Evolutionary conservation across 2,329 filamentous ascomycete genomes (phyloP), one percentile per base, ranked within the genome.

Genomic region (Epichloe sibirici): DNA sequence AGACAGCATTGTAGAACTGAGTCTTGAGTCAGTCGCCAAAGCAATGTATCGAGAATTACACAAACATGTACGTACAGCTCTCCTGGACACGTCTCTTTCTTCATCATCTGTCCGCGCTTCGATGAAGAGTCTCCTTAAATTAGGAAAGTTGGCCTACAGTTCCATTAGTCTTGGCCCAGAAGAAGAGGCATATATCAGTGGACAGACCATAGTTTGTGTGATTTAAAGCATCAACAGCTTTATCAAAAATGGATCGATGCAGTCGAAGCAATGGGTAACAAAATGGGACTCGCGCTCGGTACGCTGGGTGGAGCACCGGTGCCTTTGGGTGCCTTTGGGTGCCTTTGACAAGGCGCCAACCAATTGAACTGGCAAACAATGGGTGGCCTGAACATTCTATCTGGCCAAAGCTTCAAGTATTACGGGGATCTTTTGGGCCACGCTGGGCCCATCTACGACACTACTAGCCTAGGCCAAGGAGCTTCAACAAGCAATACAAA

Each of bases 1-100:
- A 75, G 1, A 96, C 90, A 0, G 95, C 82, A 63, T 98, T 97
- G 71, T 98, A 98, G 68, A 98, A 98, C 93, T 95, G 62, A 7
- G 6, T 37, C 34, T 21, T 8, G 2, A 1, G 34, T 60, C 21
- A 60, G 54, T 7, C 23, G 23, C 44, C 7, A 53, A 13, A 28
- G 25, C n/a, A n/a, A 17, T 9, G 17, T n/a, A 9, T 31, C 13
- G 13, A 51, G 15, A 21, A 34, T 8, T 4, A 31, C 34, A 25
- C 34, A n/a, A 2, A 13, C 4, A 52, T 51, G 53, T 52, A 70
- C 86, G 64, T 73, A 96, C 93, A 50, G 93, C 93, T 69, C 85
- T 94, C 59, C 93, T 79, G 13, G 93, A 97, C 60, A 97, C 93
- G 55, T 90, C 87, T 67, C 93, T 87, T 69, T 97, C 93, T 68